These are phyloP conservation scores for Bipolaris sorokiniana DNA, from an alignment of 2,329 filamentous ascomycete genomes.

Conservation along the genomic window DNA sequence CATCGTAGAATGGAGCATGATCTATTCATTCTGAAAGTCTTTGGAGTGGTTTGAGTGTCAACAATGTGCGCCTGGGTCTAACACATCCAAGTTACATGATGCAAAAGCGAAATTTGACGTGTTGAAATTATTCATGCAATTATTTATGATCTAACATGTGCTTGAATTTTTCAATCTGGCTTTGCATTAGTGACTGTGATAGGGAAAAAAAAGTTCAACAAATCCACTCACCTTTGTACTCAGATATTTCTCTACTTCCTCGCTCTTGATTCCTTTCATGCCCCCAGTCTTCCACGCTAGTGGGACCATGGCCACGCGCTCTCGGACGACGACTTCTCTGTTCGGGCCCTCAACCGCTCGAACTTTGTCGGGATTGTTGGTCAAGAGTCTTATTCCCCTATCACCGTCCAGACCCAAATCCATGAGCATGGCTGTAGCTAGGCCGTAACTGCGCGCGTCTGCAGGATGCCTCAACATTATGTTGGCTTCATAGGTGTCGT, in stretches of 20 bases:
- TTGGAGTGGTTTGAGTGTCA: background rate
- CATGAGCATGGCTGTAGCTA: constrained; percentile 93
- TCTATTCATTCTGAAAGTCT: too few relatives aligned
- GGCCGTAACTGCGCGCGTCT: constrained; percentile 90
- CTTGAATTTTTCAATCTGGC: constrained; percentile 60
- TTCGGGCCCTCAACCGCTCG: constrained; percentile 91
- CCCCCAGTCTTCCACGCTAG: constrained; percentile 84
- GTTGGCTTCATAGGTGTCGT: constrained; percentile 98
- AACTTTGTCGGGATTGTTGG: constrained; percentile 98
- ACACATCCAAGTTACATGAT: background rate
- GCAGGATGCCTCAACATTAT: constrained; percentile 88
- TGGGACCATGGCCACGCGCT: constrained; percentile 94
- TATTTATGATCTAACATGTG: constrained; percentile 53
- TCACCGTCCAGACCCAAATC: constrained; percentile 78
- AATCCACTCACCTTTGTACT: constrained; percentile 80
- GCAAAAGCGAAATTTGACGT: background rate
- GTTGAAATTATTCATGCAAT: background rate
- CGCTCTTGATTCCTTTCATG: constrained; percentile 79
- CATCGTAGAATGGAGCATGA: background rate
- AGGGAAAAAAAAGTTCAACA: constrained; percentile 10
- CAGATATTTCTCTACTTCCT: constrained; percentile 91
- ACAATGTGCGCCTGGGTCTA: background rate
- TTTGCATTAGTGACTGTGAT: constrained; percentile 16
- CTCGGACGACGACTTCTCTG: constrained; percentile 83
- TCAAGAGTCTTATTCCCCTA: constrained; percentile 78